These are phyloP conservation scores for Heliocybe sulcata DNA, from an alignment of 1,284 basidiomycete species.

Conservation along the genomic window DNA sequence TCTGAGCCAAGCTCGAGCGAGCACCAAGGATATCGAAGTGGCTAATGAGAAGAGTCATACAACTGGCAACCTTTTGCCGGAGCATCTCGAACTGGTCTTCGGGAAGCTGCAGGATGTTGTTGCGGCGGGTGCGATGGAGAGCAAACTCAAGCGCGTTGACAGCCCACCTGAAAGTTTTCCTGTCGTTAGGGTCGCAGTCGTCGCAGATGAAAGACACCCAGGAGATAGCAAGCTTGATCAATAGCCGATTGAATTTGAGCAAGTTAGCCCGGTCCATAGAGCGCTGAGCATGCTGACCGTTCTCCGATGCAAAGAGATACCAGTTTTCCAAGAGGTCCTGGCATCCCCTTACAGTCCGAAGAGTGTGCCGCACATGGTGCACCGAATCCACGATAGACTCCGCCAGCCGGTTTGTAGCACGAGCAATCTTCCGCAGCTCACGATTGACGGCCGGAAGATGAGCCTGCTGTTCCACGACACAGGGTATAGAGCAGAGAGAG, in stretches of 20 bases:
- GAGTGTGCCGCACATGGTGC: constrained; percentile 69
- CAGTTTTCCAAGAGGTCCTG: constrained; percentile 94
- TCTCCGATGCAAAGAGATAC: constrained; percentile 95
- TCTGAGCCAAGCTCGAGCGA: constrained; percentile 78
- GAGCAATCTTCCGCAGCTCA: constrained; percentile 86
- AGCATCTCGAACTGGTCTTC: constrained; percentile 87
- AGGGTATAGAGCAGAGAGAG: constrained; percentile 31
- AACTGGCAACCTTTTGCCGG: constrained; percentile 88
- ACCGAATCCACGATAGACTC: constrained; percentile 92
- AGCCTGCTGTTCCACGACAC: constrained; percentile 82
- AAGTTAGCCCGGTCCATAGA: constrained; percentile 76
- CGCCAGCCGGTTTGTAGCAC: constrained; percentile 85
- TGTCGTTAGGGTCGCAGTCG: constrained; percentile 94
- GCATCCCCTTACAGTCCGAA: constrained; percentile 56
- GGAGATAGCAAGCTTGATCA: constrained; percentile 86
- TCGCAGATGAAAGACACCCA: constrained; percentile 99
- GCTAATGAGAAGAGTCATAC: constrained; percentile 93
- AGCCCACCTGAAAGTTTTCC: constrained; percentile 98
- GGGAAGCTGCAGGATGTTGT: constrained; percentile 86
- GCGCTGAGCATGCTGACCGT: constrained; percentile 83
- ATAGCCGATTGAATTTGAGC: constrained; percentile 72
- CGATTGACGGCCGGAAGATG: constrained; percentile 88
- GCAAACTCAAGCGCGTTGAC: constrained; percentile 96
- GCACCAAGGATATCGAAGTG: constrained; percentile 99
- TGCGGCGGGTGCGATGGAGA: constrained; percentile 82